phyloP scores from a whole-genome alignment of 1,139 yeast species.

The Blastobotrys serpentis region DNA sequence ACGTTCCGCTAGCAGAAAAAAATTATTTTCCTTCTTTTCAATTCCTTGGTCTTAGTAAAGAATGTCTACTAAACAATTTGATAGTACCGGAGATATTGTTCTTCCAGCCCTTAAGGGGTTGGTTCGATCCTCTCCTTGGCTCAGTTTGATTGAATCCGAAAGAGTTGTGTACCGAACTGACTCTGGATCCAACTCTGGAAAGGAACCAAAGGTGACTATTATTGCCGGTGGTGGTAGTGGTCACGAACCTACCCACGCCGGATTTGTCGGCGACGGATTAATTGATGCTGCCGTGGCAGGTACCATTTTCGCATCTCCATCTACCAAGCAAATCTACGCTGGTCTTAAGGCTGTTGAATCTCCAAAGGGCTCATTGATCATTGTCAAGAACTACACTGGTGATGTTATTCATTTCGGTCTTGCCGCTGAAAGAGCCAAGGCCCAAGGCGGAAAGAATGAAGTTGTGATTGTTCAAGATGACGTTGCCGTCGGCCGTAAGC shows the following conservation, averaged over 20 bases:
- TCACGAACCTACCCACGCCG: slow-evolving; percentile 92
- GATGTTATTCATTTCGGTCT: slow-evolving; percentile 90
- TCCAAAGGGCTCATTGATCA: slow-evolving; percentile 64
- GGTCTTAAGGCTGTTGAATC: slow-evolving; percentile 61
- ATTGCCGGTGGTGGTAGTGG: slow-evolving; percentile 96
- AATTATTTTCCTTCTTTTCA: background rate
- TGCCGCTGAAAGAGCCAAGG: slow-evolving; percentile 83
- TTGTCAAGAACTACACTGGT: slow-evolving; percentile 91
- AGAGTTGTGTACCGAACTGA: slow-evolving; percentile 54
- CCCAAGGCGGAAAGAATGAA: slow-evolving; percentile 68
- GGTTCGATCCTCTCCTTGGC: slow-evolving; percentile 63
- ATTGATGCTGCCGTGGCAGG: slow-evolving; percentile 90
- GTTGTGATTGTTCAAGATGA: slow-evolving; percentile 83
- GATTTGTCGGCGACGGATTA: slow-evolving; percentile 80
- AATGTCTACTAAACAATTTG: slow-evolving; percentile 36
- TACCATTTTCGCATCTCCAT: slow-evolving; percentile 85
- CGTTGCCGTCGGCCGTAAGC: slow-evolving; percentile 84
- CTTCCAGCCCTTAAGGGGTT: slow-evolving; percentile 64
- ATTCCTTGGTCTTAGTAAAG: background rate
- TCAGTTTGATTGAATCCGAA: slow-evolving; percentile 63
- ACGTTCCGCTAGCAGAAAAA: too few species aligned
- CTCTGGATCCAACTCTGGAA: slow-evolving; percentile 20
- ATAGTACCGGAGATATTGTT: slow-evolving; percentile 54
- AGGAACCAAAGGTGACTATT: slow-evolving; percentile 46
- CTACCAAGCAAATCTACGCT: slow-evolving; percentile 79